Evolutionary conservation across 2,329 filamentous ascomycete genomes (phyloP).

Genomic region (Trichophyton verrucosum): DNA sequence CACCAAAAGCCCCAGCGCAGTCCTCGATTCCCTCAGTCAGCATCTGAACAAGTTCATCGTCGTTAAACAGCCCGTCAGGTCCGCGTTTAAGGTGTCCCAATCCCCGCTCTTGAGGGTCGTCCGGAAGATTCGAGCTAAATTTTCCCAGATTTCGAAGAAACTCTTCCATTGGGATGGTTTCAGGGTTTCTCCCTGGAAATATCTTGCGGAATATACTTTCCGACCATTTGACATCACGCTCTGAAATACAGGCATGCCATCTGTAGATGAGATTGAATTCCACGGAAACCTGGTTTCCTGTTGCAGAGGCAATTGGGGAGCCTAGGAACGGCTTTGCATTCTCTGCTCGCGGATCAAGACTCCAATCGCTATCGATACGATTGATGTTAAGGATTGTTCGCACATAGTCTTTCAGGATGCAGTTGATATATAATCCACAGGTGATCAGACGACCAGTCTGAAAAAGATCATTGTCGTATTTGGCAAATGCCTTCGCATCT

Average conservation of each 20-base stretch:
- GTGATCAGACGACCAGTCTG: constrained; percentile 24
- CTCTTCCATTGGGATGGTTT: constrained; percentile 25
- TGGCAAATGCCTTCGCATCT: constrained; percentile 29
- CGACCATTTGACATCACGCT: constrained; percentile 61
- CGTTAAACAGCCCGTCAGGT: constrained; percentile 49
- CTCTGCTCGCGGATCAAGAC: constrained; percentile 32
- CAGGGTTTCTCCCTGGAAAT: constrained; percentile 12
- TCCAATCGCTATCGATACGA: constrained; percentile 31
- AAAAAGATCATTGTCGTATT: constrained; percentile 26
- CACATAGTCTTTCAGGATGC: constrained; percentile 26
- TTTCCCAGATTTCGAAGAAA: constrained; percentile 38
- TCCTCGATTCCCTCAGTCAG: constrained; percentile 54
- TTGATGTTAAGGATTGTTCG: constrained; percentile 26
- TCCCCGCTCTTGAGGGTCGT: constrained; percentile 49
- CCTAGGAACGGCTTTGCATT: constrained; percentile 16
- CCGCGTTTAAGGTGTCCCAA: constrained; percentile 52
- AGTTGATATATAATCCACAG: constrained; percentile 24
- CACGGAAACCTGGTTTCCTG: constrained; percentile 40
- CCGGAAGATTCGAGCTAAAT: constrained; percentile 44
- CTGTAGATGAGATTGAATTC: constrained; percentile 45
- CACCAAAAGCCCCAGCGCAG: constrained; percentile 55
- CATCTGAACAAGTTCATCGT: constrained; percentile 57
- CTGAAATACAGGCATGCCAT: constrained; percentile 52
- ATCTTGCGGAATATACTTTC: constrained; percentile 45
- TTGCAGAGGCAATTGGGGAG: constrained; percentile 27